phyloP scores from a whole-genome alignment of 2,329 filamentous ascomycete genomes.

The Chaetomiaceae sp. region DNA sequence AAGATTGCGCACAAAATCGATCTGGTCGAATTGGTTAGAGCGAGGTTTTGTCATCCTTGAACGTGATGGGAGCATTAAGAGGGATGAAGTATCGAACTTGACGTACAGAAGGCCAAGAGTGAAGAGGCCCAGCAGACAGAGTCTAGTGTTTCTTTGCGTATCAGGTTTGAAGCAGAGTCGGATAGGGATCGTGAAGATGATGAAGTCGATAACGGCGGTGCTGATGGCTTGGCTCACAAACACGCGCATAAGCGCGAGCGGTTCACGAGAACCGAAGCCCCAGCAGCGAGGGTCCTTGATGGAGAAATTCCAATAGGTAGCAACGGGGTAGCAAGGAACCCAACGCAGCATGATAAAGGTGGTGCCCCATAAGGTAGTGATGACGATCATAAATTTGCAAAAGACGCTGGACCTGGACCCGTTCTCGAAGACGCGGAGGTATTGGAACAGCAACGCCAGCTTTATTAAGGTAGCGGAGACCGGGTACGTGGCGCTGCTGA shows the following conservation, averaged over 20 bases:
- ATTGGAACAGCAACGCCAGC: conserved; percentile 27
- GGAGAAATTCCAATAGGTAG: conserved; percentile 22
- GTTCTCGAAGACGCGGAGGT: conserved; percentile 24
- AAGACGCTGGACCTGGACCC: conserved; percentile 15
- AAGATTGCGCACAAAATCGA: conserved; percentile 12
- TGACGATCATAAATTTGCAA: conserved; percentile 19
- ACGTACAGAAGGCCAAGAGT: conserved; percentile 3
- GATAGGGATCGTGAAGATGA: conserved; percentile 8
- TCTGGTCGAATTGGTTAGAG: too few species aligned
- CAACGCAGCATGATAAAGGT: conserved; percentile 24
- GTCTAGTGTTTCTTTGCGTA: conserved; percentile 2
- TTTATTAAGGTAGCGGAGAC: conserved; percentile 26
- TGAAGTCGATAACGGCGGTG: conserved; percentile 10
- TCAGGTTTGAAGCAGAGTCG: conserved; percentile 6
- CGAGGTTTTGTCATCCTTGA: background rate
- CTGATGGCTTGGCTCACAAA: conserved; percentile 12
- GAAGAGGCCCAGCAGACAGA: conserved; percentile 3
- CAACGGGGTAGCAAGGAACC: conserved; percentile 24
- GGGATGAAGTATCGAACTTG: background rate
- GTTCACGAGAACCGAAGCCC: conserved; percentile 17
- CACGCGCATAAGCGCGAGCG: conserved; percentile 5
- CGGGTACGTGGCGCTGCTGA: conserved; percentile 26
- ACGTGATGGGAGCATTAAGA: background rate
- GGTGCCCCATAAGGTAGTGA: conserved; percentile 24
- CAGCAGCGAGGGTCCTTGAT: conserved; percentile 12